These are phyloP conservation scores for Talaromyces adpressus DNA, from an alignment of 495 filamentous ascomycete genomes.

Conservation along the genomic window DNA sequence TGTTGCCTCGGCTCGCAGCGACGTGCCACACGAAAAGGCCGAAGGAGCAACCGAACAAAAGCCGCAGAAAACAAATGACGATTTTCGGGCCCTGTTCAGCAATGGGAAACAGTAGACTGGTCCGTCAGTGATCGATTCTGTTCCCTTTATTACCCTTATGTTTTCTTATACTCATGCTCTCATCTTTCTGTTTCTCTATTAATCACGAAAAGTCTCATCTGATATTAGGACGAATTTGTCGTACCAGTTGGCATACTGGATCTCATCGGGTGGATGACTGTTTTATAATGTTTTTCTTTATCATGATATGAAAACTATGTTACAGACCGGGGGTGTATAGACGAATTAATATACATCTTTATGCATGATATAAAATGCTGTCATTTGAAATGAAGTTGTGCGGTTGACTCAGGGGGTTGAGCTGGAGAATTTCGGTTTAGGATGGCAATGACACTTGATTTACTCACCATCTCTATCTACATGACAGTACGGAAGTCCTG, in stretches of 20 bases:
- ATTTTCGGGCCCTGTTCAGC: conserved; percentile 74
- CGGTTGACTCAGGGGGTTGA: not conserved
- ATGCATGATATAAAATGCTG: not conserved
- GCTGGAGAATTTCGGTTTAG: not conserved
- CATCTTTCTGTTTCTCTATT: not conserved
- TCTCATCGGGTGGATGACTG: not conserved
- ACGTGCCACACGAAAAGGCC: conserved; percentile 23
- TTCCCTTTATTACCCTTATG: not conserved
- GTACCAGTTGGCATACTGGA: not conserved
- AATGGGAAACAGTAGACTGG: conserved; percentile 20
- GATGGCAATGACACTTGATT: not conserved
- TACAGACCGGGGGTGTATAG: not conserved
- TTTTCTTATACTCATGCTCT: not conserved
- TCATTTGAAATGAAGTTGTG: not conserved
- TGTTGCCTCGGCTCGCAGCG: conserved; percentile 22
- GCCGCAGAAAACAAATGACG: conserved; percentile 70
- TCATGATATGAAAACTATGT: not conserved
- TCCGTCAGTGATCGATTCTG: not conserved
- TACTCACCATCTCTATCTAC: not conserved
- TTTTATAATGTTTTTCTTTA: not conserved
- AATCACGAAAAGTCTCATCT: not conserved
- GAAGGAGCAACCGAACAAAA: conserved; percentile 21
- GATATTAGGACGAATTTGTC: not conserved
- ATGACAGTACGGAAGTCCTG: too few species aligned
- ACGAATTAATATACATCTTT: not conserved